phyloP scores from a whole-genome alignment of 176 grass and related monocot species.

The Juncus inflexus region DNA sequence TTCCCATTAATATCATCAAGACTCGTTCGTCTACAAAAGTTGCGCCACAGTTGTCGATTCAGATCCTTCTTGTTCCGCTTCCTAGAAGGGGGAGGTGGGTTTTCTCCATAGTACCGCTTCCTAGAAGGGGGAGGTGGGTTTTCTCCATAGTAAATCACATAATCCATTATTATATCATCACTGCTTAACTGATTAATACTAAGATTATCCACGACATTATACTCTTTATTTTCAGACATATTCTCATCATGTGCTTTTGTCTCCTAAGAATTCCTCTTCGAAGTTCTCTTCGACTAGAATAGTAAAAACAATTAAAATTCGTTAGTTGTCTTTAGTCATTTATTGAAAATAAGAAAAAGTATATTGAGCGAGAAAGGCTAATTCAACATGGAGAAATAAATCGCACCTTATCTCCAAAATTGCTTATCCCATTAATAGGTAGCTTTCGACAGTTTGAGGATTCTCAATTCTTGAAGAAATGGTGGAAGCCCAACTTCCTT shows the following conservation, averaged over 20 bases:
- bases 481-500: not conserved
- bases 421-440: not conserved
- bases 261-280: not conserved
- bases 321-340: too few species aligned
- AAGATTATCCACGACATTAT: not conserved
- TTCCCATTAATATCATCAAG: not conserved
- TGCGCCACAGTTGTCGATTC: not conserved
- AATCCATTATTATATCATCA: not conserved
- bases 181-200: not conserved
- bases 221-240: too few species aligned
- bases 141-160: not conserved
- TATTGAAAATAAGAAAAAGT: too few species aligned
- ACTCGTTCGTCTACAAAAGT: not conserved
- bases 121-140: not conserved
- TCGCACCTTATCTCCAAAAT: not conserved
- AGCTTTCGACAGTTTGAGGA: not conserved
- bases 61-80: not conserved
- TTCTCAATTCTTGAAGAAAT: not conserved
- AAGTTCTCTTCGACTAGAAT: not conserved
- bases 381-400: too few species aligned
- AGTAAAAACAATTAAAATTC: too few species aligned
- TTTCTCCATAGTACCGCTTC: not conserved
- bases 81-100: not conserved
- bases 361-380: too few species aligned
- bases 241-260: not conserved